Base-by-base conservation (phyloP, 306 rosid genomes). In the Macrotyloma uniflorum region DNA sequence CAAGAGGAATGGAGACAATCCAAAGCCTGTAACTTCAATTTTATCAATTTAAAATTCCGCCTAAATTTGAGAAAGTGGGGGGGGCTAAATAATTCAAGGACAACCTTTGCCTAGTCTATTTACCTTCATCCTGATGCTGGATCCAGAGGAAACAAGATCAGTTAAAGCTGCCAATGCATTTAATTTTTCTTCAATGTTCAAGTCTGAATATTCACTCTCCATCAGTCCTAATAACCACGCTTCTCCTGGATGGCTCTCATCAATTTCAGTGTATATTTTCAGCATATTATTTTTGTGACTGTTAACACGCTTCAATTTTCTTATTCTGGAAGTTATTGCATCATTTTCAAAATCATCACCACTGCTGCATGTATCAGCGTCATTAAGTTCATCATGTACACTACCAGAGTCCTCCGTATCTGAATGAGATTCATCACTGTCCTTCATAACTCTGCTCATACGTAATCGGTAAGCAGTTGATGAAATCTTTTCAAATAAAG, bases 211-310 rank as follows among this genome's bases (percentile, higher is more conserved):
- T 85, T 95, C 99, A 70, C 97, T 80, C 78, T 95, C 99, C 97
- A 90, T 87, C 80, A 95, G 68, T 82, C 98, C 99, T 82, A 93
- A 83, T 76, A 95, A 72, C 98, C 99, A 95, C 33, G 83, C 89
- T 89, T 93, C 99, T 32, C 98, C 99, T 11, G 94, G 84, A 86
- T 86, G 87, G 77, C 99, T 95, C 83, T 93, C 99, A 74, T 95
- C 99, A 19, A 95, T 95, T 88, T 93, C 99, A 75, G 90, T 90
- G 87, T 42, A 59, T 53, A 86, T 82, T 35, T 68, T 68, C 54
- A 67, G 76, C 79, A 38, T 70, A 70, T 80, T 82, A 61, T 55
- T 85, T 85, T 74, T 85, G 36, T 10, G 83, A 74, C 24, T 38
- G 47, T 32, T 78, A 50, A 42, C 73, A 54, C 59, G 35, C 84